Percentiles rank a stretch among this genome's conserved stretches.
These are phyloP conservation scores for Sanguinoderma infundibulare DNA, from an alignment of 1,284 basidiomycete species.

Conservation along the genomic window DNA sequence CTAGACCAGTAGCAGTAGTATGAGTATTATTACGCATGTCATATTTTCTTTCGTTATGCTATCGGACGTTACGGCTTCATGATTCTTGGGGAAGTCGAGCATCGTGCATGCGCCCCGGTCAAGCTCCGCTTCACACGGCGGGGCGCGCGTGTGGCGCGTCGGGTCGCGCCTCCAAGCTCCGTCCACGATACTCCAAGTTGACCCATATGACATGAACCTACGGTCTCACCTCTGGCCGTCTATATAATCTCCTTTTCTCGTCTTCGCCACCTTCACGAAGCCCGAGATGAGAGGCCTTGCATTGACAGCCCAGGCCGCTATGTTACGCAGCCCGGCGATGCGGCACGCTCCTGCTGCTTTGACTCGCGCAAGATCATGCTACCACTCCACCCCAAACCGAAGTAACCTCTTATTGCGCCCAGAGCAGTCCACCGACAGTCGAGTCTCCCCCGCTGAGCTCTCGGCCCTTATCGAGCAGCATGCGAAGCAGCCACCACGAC, in stretches of 20 bases:
- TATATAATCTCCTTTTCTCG: neutral
- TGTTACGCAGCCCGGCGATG: neutral
- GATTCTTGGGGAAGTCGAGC: neutral
- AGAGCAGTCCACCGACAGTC: constrained; percentile 4
- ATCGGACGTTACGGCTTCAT: constrained; percentile 15
- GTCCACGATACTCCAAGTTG: constrained; percentile 7
- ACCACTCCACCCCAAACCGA: constrained; percentile 5
- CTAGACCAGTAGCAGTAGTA: constrained; percentile 25
- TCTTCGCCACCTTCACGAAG: neutral
- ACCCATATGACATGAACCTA: constrained; percentile 9
- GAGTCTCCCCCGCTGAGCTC: constrained; percentile 44
- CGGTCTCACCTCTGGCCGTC: neutral
- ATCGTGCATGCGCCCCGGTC: neutral
- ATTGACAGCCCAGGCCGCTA: neutral
- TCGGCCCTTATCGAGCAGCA: constrained; percentile 55
- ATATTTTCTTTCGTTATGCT: constrained; percentile 19
- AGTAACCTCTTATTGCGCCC: constrained; percentile 10
- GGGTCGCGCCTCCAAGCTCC: constrained; percentile 18
- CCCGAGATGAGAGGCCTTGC: neutral
- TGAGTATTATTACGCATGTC: constrained; percentile 10
- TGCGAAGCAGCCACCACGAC: constrained; percentile 58
- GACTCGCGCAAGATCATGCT: constrained; percentile 6
- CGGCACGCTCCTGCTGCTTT: neutral
- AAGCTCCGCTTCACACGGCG: neutral
- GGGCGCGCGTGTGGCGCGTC: neutral